Evolutionary conservation across 192 early-diverging fungal genomes (phyloP).

Genomic region (Mycoemilia scoparia): DNA sequence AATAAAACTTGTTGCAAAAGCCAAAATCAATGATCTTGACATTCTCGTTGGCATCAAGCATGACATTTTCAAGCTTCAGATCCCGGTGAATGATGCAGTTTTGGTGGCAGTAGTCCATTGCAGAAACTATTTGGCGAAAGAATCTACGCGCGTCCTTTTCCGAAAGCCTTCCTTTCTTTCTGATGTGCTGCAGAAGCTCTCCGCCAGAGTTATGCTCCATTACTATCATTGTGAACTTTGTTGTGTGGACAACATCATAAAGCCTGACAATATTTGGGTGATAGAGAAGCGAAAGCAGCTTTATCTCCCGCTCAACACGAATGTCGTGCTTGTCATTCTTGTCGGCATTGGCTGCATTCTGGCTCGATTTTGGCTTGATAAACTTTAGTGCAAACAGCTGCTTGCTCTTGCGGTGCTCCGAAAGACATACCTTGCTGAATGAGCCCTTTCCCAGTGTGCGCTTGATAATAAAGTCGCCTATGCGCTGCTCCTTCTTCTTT

Average conservation of each 20-base stretch:
- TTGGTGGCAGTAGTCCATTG: slow-evolving; percentile 49
- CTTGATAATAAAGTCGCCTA: slow-evolving; percentile 26
- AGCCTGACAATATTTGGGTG: slow-evolving; percentile 83
- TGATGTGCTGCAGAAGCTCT: slow-evolving; percentile 75
- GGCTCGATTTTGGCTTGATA: slow-evolving; percentile 31
- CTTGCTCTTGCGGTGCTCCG: slow-evolving; percentile 23
- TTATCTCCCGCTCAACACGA: slow-evolving; percentile 63
- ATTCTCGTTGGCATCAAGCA: slow-evolving; percentile 46
- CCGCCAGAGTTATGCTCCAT: slow-evolving; percentile 79
- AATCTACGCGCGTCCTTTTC: slow-evolving; percentile 76
- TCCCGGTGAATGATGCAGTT: slow-evolving; percentile 57
- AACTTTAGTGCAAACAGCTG: slow-evolving; percentile 46
- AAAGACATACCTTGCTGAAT: slow-evolving; percentile 30
- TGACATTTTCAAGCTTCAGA: slow-evolving; percentile 76
- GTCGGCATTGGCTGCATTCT: slow-evolving; percentile 20
- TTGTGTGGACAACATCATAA: slow-evolving; percentile 62
- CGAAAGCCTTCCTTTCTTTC: slow-evolving; percentile 53
- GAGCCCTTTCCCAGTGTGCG: slow-evolving; percentile 27
- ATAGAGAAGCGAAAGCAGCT: slow-evolving; percentile 64
- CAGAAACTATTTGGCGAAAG: slow-evolving; percentile 66
- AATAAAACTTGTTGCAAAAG: slow-evolving; percentile 52
- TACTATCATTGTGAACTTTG: slow-evolving; percentile 62
- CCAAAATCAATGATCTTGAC: slow-evolving; percentile 87
- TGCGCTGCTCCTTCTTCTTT: slow-evolving; percentile 16
- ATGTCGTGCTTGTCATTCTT: slow-evolving; percentile 48